Evolutionary conservation across 2,329 filamentous ascomycete species (phyloP).

Genomic region (Coniochaeta ligniaria): DNA sequence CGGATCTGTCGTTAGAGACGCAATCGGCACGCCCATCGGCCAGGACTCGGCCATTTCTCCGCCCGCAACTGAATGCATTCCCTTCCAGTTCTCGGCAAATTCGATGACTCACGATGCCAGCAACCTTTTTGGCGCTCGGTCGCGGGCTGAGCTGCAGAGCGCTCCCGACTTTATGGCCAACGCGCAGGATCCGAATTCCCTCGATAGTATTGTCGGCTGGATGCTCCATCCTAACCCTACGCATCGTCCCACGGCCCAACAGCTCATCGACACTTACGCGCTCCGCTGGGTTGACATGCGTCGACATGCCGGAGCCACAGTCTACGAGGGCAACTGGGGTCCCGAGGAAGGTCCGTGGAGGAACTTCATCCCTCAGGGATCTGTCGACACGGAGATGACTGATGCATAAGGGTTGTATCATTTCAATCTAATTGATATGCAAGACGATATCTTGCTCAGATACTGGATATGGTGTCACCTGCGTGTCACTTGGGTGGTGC

Average conservation of each 20-base stretch:
- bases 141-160: slow-evolving; percentile 43
- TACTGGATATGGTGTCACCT: slow-evolving; percentile 23
- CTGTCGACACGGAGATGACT: slow-evolving; percentile 50
- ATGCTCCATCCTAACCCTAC: slow-evolving; percentile 76
- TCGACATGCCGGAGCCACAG: slow-evolving; percentile 80
- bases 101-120: slow-evolving; percentile 25
- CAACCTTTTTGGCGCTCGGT: slow-evolving; percentile 37
- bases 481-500: slow-evolving; percentile 2
- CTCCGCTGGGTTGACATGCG: slow-evolving; percentile 73
- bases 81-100: neutral
- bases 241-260: slow-evolving; percentile 65
- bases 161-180: slow-evolving; percentile 90
- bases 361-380: slow-evolving; percentile 11
- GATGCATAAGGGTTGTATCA: slow-evolving; percentile 35
- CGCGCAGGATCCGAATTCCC: slow-evolving; percentile 59
- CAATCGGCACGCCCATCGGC: slow-evolving; percentile 59
- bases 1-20: slow-evolving; percentile 65
- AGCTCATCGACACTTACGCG: slow-evolving; percentile 66
- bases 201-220: slow-evolving; percentile 78
- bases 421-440: slow-evolving; percentile 7
- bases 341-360: slow-evolving; percentile 45
- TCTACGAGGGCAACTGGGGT: slow-evolving; percentile 95
- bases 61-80: slow-evolving; percentile 1
- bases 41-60: slow-evolving; percentile 17
- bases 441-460: slow-evolving; percentile 16